A percentile compares a stretch with the other conserved stretches of the same genome.
Conservation (phyloP, 495 filamentous ascomycete species). For the Amniculicola lignicola region DNA sequence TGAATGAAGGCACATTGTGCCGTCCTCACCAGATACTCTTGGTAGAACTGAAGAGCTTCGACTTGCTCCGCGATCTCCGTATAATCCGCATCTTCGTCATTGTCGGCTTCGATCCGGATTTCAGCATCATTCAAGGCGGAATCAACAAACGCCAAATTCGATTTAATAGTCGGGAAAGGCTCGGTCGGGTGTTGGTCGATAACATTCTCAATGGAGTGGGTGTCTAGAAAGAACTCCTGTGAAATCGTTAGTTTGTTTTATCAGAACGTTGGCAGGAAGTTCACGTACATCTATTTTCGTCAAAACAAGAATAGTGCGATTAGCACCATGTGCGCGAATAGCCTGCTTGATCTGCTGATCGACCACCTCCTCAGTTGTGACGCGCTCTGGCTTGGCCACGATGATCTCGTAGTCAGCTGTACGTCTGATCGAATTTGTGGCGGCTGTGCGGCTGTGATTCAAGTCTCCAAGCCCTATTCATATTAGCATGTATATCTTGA, state of each 20-base stretch:
- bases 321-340: not conserved
- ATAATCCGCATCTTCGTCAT: not conserved
- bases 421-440: constrained; percentile 1
- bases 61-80: not conserved
- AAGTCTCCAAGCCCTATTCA: constrained; percentile 7
- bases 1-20: constrained; percentile 11
- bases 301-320: constrained; percentile 11
- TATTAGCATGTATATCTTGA: not conserved
- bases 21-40: constrained; percentile 7
- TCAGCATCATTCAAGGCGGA: not conserved
- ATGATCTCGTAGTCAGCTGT: constrained; percentile 10
- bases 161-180: constrained; percentile 1
- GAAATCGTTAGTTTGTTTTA: not conserved
- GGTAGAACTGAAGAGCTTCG: not conserved
- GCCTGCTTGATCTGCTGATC: constrained; percentile 5
- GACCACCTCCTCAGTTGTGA: constrained; percentile 1
- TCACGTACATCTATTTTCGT: constrained; percentile 6
- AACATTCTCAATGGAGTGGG: not conserved
- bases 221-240: not conserved
- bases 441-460: constrained; percentile 10
- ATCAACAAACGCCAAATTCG: not conserved
- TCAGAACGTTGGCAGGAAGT: not conserved
- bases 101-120: not conserved
- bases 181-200: not conserved
- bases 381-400: not conserved